Percentiles rank a stretch among this genome's conserved stretches.
Conservation (phyloP, 257 asterid genomes). For the Verbena officinalis region DNA sequence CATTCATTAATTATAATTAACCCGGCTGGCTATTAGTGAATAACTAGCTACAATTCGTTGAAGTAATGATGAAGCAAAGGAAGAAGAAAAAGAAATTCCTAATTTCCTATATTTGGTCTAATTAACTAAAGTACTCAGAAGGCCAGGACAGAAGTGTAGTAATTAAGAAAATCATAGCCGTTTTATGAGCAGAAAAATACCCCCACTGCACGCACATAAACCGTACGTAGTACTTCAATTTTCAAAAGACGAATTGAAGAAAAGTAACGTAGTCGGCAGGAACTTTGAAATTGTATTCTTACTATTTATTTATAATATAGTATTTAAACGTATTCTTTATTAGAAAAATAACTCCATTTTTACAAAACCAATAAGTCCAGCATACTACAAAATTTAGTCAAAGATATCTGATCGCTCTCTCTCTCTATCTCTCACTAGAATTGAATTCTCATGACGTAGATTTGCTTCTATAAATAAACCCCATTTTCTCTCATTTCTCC, state of each 20-base stretch:
- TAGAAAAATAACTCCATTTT: too few species aligned
- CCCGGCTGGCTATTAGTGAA: slow-evolving; percentile 28
- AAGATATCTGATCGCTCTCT: slow-evolving; percentile 28
- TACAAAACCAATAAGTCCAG: too few species aligned
- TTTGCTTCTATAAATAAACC: slow-evolving; percentile 50
- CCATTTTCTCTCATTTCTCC: slow-evolving; percentile 30
- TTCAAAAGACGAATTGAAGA: slow-evolving; percentile 42
- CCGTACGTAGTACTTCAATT: slow-evolving; percentile 32
- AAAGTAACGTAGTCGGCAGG: slow-evolving; percentile 62
- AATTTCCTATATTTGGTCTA: too few species aligned
- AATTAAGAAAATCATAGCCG: slow-evolving; percentile 5
- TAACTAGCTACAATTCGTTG: background rate
- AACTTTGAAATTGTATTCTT: background rate
- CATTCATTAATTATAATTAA: too few species aligned
- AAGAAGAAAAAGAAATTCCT: background rate
- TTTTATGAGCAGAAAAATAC: background rate
- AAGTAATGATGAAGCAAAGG: slow-evolving; percentile 33
- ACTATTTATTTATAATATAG: slow-evolving; percentile 7
- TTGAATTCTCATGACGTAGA: slow-evolving; percentile 35
- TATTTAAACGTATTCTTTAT: too few species aligned
- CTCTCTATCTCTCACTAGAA: slow-evolving; percentile 26
- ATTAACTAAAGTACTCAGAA: background rate
- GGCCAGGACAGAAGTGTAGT: slow-evolving; percentile 15
- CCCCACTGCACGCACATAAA: slow-evolving; percentile 28
- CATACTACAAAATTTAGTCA: slow-evolving; percentile 42